Evolutionary conservation across 768 basidiomycete genomes (phyloP), one percentile per base, ranked within the genome.

Genomic region (Tylopilus intermedius): DNA sequence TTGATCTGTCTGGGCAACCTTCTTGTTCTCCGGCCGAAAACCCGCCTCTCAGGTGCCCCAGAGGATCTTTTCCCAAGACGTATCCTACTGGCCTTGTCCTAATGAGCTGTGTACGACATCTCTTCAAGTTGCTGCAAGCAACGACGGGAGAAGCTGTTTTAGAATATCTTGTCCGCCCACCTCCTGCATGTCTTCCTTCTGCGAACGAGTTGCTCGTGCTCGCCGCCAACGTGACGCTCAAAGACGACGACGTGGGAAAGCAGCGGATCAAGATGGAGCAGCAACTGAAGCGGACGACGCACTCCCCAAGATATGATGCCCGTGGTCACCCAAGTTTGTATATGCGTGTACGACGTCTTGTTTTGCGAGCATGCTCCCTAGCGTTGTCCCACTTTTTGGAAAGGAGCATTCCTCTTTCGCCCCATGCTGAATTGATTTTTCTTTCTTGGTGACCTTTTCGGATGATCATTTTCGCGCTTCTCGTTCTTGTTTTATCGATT

Each of bases 181-280:
- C 81, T 1, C 65, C 73, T 0, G 63, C 68, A n/a, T 72, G 72
- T 49, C 74, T 90, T 0, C 86, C 86, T 0, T 70, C 80, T 0
- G 73, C 75, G 4, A 76, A 84, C 0, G 88, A 77, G 1, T 76
- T 90, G 55, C 67, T 90, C 30, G 68, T 79, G n/a, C 75, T 84
- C 8, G 79, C 79, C 0, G 71, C 79, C n/a, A 74, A 79, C 3
- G 71, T 86, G 56, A 89, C 86, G 65, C 67, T 90, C 54, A 90
- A 86, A 62, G 89, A 90, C 58, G 88, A 90, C 52, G 88, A 90
- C 52, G 56, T 91, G 14, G 78, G 81, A 26, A 90, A 89, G 62
- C 85, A 86, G 58, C 80, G 88, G 3, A 62, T 77, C 30, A 90
- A 90, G 63, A 80, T 90, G 74, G 84, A 87, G 58, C 80, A 80